Evolutionary conservation across 1,139 yeast species (phyloP).

Genomic region (Keqinozyma sinolaborantium): DNA sequence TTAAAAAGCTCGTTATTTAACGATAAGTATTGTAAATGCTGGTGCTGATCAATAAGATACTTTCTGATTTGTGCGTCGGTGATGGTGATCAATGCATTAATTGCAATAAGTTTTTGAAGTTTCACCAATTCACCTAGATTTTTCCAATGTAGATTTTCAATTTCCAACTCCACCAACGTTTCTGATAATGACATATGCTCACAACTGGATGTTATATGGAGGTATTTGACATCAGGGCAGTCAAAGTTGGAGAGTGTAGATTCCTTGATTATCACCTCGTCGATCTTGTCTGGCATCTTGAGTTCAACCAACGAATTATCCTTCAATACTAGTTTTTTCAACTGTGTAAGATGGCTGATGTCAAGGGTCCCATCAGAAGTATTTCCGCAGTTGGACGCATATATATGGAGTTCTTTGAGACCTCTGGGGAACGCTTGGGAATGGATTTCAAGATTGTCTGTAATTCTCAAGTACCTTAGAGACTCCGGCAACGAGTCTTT

Average conservation of each 20-base stretch:
- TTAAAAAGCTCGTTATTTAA: background rate
- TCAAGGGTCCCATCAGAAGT: background rate
- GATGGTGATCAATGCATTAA: background rate
- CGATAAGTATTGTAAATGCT: background rate
- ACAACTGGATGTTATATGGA: background rate
- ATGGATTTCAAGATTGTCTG: background rate
- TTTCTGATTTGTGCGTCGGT: background rate
- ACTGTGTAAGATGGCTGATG: background rate
- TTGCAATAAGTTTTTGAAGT: background rate
- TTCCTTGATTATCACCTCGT: background rate
- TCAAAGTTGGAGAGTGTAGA: background rate
- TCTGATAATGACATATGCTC: background rate
- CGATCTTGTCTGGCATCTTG: background rate
- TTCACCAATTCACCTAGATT: background rate
- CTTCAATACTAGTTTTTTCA: background rate
- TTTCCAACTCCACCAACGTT: background rate
- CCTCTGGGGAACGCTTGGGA: background rate
- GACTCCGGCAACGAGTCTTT: background rate
- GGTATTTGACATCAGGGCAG: background rate
- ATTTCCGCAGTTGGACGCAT: background rate
- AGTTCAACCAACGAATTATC: background rate
- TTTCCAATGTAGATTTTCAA: background rate
- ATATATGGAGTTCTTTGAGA: background rate
- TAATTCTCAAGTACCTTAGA: background rate
- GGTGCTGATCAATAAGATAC: background rate